phyloP scores from a whole-genome alignment of 495 filamentous ascomycete species.

The Aspergillus asperescens region DNA sequence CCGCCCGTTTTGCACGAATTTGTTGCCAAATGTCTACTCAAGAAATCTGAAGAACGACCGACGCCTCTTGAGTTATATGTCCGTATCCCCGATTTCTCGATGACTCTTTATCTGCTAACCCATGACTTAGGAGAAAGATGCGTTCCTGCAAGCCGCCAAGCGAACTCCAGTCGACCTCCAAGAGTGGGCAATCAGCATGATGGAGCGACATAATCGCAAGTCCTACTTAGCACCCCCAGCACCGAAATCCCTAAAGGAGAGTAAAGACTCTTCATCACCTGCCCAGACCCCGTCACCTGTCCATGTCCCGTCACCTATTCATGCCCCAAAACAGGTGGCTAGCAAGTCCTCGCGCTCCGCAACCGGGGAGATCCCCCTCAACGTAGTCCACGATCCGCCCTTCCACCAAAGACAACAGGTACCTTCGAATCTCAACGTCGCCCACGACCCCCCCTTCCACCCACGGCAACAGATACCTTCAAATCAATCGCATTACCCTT shows the following conservation, averaged over 20 bases:
- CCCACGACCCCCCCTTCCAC: slow-evolving; percentile 27
- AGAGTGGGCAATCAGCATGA: slow-evolving; percentile 85
- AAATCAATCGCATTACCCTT: slow-evolving; percentile 23
- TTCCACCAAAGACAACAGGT: slow-evolving; percentile 20
- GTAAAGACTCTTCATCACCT: slow-evolving; percentile 12
- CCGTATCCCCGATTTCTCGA: slow-evolving; percentile 6
- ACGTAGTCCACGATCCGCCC: slow-evolving; percentile 41
- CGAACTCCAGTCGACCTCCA: slow-evolving; percentile 85
- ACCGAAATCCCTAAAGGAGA: slow-evolving; percentile 43
- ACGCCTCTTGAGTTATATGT: slow-evolving; percentile 81
- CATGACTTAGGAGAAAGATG: slow-evolving; percentile 66
- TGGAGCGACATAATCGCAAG: slow-evolving; percentile 86
- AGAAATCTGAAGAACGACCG: slow-evolving; percentile 78
- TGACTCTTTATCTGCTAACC: slow-evolving; percentile 19
- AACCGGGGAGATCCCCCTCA: slow-evolving; percentile 63
- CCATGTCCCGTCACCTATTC: background rate
- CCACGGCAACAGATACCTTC: slow-evolving; percentile 25
- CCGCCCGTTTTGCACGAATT: slow-evolving; percentile 91
- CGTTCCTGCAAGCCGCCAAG: slow-evolving; percentile 91
- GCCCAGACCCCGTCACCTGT: background rate
- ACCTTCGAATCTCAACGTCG: slow-evolving; percentile 44
- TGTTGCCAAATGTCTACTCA: slow-evolving; percentile 91
- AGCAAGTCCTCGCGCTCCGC: slow-evolving; percentile 50
- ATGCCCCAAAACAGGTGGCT: slow-evolving; percentile 18
- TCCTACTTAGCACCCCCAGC: slow-evolving; percentile 71